Conservation (phyloP, 768 basidiomycete genomes). For the Boletellus ananas region DNA sequence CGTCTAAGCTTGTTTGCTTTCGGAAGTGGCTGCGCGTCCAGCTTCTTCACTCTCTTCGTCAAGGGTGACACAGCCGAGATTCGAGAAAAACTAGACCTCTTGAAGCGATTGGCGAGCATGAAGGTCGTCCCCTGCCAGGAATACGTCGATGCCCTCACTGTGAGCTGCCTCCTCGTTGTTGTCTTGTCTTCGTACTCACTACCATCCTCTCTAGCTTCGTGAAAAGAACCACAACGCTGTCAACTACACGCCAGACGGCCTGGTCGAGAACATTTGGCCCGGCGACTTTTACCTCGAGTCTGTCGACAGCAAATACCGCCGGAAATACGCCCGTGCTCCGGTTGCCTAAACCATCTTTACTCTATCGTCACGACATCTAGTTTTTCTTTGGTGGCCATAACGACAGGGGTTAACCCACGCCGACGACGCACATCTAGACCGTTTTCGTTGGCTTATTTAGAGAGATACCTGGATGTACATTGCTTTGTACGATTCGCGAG, state of each 20-base stretch:
- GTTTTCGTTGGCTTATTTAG: not conserved
- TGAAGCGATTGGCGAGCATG: conserved; percentile 75
- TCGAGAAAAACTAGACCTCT: conserved; percentile 74
- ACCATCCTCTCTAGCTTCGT: conserved; percentile 59
- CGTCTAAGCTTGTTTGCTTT: conserved; percentile 95
- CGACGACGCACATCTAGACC: conserved; percentile 10
- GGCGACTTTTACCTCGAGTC: conserved; percentile 90
- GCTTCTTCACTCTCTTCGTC: conserved; percentile 85
- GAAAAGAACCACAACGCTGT: conserved; percentile 95
- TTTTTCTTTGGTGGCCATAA: not conserved
- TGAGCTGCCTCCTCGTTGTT: conserved; percentile 32
- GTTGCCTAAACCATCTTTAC: conserved; percentile 16
- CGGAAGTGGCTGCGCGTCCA: conserved; percentile 91
- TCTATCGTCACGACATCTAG: not conserved
- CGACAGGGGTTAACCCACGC: not conserved
- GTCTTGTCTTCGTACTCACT: not conserved
- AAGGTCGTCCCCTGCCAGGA: conserved; percentile 90
- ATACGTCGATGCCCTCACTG: conserved; percentile 79
- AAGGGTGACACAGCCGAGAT: conserved; percentile 87
- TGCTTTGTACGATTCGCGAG: conserved; percentile 14
- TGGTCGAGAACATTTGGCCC: conserved; percentile 89
- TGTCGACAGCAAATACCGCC: conserved; percentile 87
- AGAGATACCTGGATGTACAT: conserved; percentile 6
- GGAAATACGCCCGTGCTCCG: conserved; percentile 68
- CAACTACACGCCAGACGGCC: conserved; percentile 80